These are phyloP conservation scores for Cyathus striatus DNA, from an alignment of 768 basidiomycete species.

Conservation along the genomic window DNA sequence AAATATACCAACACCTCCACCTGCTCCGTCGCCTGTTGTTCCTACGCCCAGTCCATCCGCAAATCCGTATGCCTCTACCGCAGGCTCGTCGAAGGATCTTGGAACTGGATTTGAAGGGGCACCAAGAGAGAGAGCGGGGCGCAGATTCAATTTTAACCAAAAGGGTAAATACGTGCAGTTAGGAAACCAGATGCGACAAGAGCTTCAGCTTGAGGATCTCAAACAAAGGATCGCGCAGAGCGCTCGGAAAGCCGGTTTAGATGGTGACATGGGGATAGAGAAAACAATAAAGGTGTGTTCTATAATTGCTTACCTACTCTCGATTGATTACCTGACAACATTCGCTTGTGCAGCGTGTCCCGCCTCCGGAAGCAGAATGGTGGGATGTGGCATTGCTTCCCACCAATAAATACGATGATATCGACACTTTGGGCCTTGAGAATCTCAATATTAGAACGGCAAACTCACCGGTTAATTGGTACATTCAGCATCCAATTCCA, in stretches of 20 bases:
- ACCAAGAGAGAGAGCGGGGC: conserved; percentile 64
- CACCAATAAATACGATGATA: conserved; percentile 73
- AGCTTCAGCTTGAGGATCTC: conserved; percentile 81
- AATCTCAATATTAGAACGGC: conserved; percentile 58
- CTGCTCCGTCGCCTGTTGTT: conserved; percentile 31
- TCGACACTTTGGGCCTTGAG: conserved; percentile 46
- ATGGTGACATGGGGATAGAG: conserved; percentile 89
- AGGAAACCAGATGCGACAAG: conserved; percentile 66
- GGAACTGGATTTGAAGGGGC: conserved; percentile 63
- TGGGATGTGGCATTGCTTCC: conserved; percentile 91
- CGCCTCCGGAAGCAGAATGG: conserved; percentile 93
- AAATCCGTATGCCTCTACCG: conserved; percentile 74
- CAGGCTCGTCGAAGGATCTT: conserved; percentile 39
- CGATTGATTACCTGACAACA: not conserved
- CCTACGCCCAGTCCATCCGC: conserved; percentile 24
- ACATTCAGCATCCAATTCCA: conserved; percentile 95
- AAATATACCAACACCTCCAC: conserved; percentile 49
- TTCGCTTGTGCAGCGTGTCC: conserved; percentile 49
- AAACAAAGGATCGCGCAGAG: conserved; percentile 92
- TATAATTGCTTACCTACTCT: not conserved
- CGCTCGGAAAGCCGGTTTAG: conserved; percentile 89
- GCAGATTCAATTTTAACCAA: conserved; percentile 80
- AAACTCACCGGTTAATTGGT: conserved; percentile 79
- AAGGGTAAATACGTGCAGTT: conserved; percentile 88
- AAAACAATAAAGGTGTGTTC: conserved; percentile 80